Evolutionary conservation across 805 yeast species (phyloP).

Genomic region (Cyberlindnera galapagoensis): DNA sequence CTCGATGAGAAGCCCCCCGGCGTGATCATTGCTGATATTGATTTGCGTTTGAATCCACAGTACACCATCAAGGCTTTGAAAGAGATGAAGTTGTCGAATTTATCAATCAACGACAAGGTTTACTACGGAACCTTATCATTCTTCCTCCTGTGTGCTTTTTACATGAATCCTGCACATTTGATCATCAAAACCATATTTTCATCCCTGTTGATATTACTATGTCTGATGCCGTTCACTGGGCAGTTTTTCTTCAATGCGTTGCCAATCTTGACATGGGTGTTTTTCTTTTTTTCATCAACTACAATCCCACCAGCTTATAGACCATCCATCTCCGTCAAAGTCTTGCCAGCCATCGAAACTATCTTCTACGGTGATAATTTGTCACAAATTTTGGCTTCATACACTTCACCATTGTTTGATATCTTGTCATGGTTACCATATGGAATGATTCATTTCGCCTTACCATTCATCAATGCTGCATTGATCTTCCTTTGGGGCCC

Average conservation of each 20-base stretch:
- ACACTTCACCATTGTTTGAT: slow-evolving; percentile 60
- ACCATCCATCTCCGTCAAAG: slow-evolving; percentile 85
- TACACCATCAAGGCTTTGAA: slow-evolving; percentile 35
- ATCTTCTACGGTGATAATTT: slow-evolving; percentile 88
- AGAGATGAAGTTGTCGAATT: slow-evolving; percentile 35
- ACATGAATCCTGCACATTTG: slow-evolving; percentile 50
- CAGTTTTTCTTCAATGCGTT: slow-evolving; percentile 81
- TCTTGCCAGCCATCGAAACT: slow-evolving; percentile 87
- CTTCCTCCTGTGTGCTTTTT: slow-evolving; percentile 52
- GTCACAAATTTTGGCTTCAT: slow-evolving; percentile 73
- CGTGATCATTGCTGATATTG: slow-evolving; percentile 42
- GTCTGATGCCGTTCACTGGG: slow-evolving; percentile 68
- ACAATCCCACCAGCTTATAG: slow-evolving; percentile 68
- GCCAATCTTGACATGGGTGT: slow-evolving; percentile 83
- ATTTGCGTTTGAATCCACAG: slow-evolving; percentile 41
- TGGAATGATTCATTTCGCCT: slow-evolving; percentile 84
- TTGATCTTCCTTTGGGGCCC: slow-evolving; percentile 84
- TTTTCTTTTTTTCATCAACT: slow-evolving; percentile 71
- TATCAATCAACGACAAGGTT: slow-evolving; percentile 41
- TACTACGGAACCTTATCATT: slow-evolving; percentile 45
- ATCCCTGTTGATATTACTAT: slow-evolving; percentile 34
- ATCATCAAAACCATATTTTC: slow-evolving; percentile 29
- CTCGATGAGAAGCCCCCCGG: slow-evolving; percentile 47
- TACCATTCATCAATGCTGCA: slow-evolving; percentile 81
- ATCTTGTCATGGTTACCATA: slow-evolving; percentile 94